Evolutionary conservation across 1,139 yeast species (phyloP).

Genomic region (Neolecta irregularis): DNA sequence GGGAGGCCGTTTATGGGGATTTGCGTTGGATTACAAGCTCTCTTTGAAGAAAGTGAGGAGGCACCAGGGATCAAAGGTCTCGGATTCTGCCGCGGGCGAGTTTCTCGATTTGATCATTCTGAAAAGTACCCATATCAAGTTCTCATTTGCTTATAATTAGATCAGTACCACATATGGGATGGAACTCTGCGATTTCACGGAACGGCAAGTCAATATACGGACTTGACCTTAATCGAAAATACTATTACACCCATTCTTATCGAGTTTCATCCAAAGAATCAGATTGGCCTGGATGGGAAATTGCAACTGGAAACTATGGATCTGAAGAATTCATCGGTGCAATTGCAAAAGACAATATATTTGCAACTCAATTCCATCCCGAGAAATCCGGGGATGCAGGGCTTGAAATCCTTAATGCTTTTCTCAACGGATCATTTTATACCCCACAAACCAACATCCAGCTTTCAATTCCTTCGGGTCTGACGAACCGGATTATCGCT

Average conservation of each 20-base stretch:
- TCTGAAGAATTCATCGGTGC: constrained; percentile 77
- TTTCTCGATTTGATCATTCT: constrained; percentile 43
- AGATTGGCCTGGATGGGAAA: constrained; percentile 48
- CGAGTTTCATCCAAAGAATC: constrained; percentile 17
- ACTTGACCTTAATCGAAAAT: constrained; percentile 49
- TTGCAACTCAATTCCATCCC: constrained; percentile 96
- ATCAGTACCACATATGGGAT: constrained; percentile 93
- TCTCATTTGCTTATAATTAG: no score
- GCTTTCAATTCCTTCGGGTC: constrained; percentile 30
- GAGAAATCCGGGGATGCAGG: constrained; percentile 93
- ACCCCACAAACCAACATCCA: no score
- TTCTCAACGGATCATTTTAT: constrained; percentile 28
- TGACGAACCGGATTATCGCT: constrained; percentile 82
- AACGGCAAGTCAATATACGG: constrained; percentile 35
- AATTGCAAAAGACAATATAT: constrained; percentile 52
- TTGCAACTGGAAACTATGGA: constrained; percentile 62
- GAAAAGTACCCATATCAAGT: no score
- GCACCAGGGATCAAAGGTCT: constrained; percentile 48
- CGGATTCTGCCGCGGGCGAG: constrained; percentile 33
- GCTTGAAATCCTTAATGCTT: constrained; percentile 52
- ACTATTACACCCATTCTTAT: constrained; percentile 88
- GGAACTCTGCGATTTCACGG: constrained; percentile 43
- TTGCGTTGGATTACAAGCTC: constrained; percentile 85
- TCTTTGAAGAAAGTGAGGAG: constrained; percentile 64
- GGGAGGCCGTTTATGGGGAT: constrained; percentile 89